These are phyloP conservation scores for Mucor lusitanicus DNA, from an alignment of 371 early-diverging fungal genomes.

Conservation along the genomic window DNA sequence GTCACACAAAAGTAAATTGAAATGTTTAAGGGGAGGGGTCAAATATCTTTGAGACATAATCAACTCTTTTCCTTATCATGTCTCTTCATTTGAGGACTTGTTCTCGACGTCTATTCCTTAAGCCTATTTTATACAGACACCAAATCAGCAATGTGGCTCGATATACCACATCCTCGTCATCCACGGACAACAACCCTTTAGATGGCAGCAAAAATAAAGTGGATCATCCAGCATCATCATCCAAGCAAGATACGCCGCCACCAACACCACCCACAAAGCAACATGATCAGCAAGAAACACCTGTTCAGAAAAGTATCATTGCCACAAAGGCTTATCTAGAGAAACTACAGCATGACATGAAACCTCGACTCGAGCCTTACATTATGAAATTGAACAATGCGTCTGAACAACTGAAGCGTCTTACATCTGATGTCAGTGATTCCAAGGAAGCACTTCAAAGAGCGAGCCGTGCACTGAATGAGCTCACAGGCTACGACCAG, in stretches of 20 bases:
- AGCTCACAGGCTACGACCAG: conserved; percentile 80
- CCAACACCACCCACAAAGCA: not conserved
- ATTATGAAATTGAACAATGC: conserved; percentile 29
- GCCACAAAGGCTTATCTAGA: conserved; percentile 23
- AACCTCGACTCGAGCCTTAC: conserved; percentile 35
- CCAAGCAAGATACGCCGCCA: not conserved
- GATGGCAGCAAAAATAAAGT: not conserved
- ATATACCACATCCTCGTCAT: not conserved
- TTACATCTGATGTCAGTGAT: conserved; percentile 46
- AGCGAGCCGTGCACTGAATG: conserved; percentile 66
- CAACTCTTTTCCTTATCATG: not conserved
- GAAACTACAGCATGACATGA: conserved; percentile 29
- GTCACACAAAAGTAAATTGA: not conserved
- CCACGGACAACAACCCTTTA: not conserved
- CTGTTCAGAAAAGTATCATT: not conserved
- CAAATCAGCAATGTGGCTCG: not conserved
- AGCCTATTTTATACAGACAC: not conserved
- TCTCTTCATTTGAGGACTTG: not conserved
- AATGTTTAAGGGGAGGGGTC: not conserved
- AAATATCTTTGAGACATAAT: not conserved
- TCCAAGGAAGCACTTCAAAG: conserved; percentile 50
- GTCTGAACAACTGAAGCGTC: conserved; percentile 27
- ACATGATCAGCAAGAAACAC: not conserved
- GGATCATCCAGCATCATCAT: not conserved
- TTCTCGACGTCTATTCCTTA: not conserved